phyloP scores from a whole-genome alignment of 2,329 filamentous ascomycete species.

The Colletotrichum tabaci region DNA sequence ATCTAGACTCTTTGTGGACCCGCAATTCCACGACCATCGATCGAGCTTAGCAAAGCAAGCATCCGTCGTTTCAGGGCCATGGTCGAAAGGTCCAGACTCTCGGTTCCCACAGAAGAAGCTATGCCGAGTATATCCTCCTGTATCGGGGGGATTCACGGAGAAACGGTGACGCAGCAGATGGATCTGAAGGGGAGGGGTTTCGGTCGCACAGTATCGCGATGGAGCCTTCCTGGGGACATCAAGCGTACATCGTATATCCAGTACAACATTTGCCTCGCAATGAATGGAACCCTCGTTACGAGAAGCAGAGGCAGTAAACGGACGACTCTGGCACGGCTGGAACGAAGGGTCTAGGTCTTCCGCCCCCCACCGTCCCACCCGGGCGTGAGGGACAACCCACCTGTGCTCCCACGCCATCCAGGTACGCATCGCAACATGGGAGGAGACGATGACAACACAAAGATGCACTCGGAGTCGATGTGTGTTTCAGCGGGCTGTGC shows the following conservation, averaged over 20 bases:
- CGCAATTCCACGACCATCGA: neutral
- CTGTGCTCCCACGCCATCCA: conserved; percentile 18
- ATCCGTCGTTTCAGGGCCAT: conserved; percentile 28
- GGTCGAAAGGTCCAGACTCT: conserved; percentile 8
- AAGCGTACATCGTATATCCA: neutral
- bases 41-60: conserved; percentile 13
- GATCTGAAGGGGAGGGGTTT: neutral
- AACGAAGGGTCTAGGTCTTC: conserved; percentile 1
- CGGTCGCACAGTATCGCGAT: neutral
- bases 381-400: conserved; percentile 18
- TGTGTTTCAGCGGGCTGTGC: conserved; percentile 12
- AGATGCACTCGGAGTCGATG: conserved; percentile 24
- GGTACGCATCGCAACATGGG: neutral
- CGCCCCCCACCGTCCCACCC: conserved; percentile 11
- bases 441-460: conserved; percentile 18
- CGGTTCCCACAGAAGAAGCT: conserved; percentile 16
- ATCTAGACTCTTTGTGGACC: conserved; percentile 38
- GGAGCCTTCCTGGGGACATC: neutral
- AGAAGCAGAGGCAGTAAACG: too few relatives aligned
- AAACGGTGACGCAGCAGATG: conserved; percentile 10
- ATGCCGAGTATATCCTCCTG: neutral
- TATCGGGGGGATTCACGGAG: conserved; percentile 6
- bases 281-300: neutral
- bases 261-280: neutral
- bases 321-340: conserved; percentile 28